Base-by-base conservation (phyloP, 768 basidiomycete genomes). In the Suillus subluteus region DNA sequence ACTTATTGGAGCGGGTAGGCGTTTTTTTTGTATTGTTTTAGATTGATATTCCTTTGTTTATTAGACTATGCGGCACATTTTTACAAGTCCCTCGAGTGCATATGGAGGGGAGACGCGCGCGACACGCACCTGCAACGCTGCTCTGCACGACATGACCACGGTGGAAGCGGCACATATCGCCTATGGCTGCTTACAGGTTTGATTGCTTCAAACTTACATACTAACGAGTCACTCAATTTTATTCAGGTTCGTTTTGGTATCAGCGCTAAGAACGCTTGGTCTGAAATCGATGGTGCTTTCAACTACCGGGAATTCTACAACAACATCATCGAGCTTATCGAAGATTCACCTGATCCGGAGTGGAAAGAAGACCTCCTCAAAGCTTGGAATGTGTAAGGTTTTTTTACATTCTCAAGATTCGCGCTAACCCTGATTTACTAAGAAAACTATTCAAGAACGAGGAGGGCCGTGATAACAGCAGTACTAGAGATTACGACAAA, bases 171-270 rank as follows among this genome's bases (percentile, higher is more conserved):
- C 44, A 16, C 64, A 68, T 62, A 68, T 70, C 30, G 58, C 67
- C 13, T 70, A 70, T 58, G 23, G 40, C 2, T 63, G 66, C 12
- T n/a, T 70, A 9, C 69, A 68, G 43, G 67, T 70, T 65, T 16
- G 66, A 43, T 11, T n/a, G 1, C 7, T 58, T 37, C 37, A 44
- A 54, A 18, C n/a, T n/a, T 38, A 40, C 18, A 11, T 54, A 32
- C 21, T 63, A 7, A 15, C 12, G 6, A 5, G 35, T 23, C 8
- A 0, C 54, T 65, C 23, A 26, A 13, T 23, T 62, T 37, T n/a
- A 12, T 16, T 35, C 21, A 66, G 65, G 62, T 48, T 38, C 61
- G 12, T 43, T 43, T 62, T 12, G 26, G 61, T n/a, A 62, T 63
- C 58, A 44, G 35, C 16, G 41, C 65, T 6, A 50, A 40, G 30